phyloP scores from a whole-genome alignment of 2,329 filamentous ascomycete species.

The Sporothrix protearum region DNA sequence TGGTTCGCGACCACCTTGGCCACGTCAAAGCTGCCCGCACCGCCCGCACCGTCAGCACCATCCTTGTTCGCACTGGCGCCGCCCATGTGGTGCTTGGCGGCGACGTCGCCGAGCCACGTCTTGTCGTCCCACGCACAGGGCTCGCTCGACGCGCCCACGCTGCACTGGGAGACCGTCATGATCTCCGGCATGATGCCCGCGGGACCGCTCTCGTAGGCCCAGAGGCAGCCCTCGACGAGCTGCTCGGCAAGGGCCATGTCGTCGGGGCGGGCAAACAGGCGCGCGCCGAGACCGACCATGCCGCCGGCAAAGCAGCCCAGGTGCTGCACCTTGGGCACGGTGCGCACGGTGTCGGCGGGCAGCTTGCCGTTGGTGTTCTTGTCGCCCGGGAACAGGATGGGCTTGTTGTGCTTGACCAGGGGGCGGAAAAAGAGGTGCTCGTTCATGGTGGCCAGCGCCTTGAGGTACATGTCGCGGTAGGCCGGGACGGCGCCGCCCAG shows the following conservation, averaged over 20 bases:
- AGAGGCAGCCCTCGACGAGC: slow-evolving; percentile 62
- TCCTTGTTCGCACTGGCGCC: not conserved
- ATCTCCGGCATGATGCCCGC: slow-evolving; percentile 60
- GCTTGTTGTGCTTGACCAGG: slow-evolving; percentile 36
- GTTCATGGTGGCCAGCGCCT: slow-evolving; percentile 36
- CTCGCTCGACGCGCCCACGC: slow-evolving; percentile 34
- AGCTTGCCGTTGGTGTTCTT: slow-evolving; percentile 32
- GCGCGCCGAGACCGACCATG: slow-evolving; percentile 61
- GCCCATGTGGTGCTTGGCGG: slow-evolving; percentile 20
- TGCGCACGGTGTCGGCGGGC: slow-evolving; percentile 30
- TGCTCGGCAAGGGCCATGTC: slow-evolving; percentile 58
- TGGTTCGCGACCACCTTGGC: slow-evolving; percentile 33
- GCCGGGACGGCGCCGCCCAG: slow-evolving; percentile 56
- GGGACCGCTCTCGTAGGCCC: slow-evolving; percentile 56
- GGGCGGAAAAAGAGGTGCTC: slow-evolving; percentile 45
- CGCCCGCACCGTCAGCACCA: too few species aligned
- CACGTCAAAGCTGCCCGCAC: slow-evolving; percentile 64
- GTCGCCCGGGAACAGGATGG: slow-evolving; percentile 49
- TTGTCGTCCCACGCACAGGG: slow-evolving; percentile 30
- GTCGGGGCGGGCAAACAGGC: slow-evolving; percentile 52
- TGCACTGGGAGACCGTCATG: slow-evolving; percentile 53
- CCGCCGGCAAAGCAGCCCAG: slow-evolving; percentile 62
- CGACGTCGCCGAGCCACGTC: slow-evolving; percentile 30
- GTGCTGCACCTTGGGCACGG: slow-evolving; percentile 47
- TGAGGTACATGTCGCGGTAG: slow-evolving; percentile 34